phyloP scores from a whole-genome alignment of 257 asterid genomes.

The Jacaranda mimosifolia region DNA sequence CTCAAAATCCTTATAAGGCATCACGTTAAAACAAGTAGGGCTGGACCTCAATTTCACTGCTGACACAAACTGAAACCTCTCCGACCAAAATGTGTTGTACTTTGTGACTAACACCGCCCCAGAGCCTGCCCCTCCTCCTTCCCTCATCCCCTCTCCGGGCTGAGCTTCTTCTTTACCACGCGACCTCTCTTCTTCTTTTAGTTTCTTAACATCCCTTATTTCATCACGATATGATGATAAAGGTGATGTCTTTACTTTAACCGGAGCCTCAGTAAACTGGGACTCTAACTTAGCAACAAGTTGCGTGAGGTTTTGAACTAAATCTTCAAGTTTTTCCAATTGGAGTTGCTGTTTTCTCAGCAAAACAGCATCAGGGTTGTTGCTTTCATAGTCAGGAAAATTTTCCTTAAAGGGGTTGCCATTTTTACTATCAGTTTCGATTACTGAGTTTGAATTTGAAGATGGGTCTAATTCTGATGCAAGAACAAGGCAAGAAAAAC shows the following conservation, averaged over 20 bases:
- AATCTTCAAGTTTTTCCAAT: constrained; percentile 71
- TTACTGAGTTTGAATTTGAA: constrained; percentile 37
- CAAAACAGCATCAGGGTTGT: constrained; percentile 41
- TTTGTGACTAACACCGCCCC: constrained; percentile 61
- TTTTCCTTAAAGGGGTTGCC: constrained; percentile 32
- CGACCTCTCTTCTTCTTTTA: constrained; percentile 35
- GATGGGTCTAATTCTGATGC: constrained; percentile 53
- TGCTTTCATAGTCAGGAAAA: constrained; percentile 9
- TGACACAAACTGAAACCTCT: constrained; percentile 83
- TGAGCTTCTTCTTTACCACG: constrained; percentile 40
- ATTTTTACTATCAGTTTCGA: constrained; percentile 31
- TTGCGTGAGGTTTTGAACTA: constrained; percentile 66
- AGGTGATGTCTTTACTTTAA: constrained; percentile 33
- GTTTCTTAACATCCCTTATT: constrained; percentile 35
- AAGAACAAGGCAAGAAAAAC: constrained; percentile 47
- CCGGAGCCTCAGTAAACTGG: constrained; percentile 45
- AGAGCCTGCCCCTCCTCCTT: constrained; percentile 33
- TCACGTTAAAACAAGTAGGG: constrained; percentile 71
- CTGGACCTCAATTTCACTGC: constrained; percentile 82
- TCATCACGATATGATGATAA: constrained; percentile 21
- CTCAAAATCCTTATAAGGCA: constrained; percentile 82
- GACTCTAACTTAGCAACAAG: constrained; percentile 76
- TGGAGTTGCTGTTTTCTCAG: constrained; percentile 62
- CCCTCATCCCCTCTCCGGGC: constrained; percentile 29
- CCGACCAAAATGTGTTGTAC: constrained; percentile 88